These are phyloP conservation scores for Lichtheimia hyalospora DNA, from an alignment of 371 early-diverging fungal species.

Conservation along the genomic window DNA sequence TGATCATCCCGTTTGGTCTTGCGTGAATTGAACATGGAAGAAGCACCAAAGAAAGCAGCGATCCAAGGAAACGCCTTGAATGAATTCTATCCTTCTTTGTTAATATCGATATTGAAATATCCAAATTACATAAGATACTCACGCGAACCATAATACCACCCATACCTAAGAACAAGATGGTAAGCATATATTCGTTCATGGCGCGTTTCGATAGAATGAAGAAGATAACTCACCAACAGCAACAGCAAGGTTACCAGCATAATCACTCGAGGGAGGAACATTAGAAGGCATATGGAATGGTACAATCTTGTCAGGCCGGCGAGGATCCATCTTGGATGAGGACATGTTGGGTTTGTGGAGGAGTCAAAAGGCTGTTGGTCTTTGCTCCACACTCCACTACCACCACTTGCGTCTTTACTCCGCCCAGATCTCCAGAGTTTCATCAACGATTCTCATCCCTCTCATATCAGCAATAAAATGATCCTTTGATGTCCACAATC, in stretches of 20 bases:
- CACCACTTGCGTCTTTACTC: no score
- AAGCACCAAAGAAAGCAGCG: conserved; percentile 42
- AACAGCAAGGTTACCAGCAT: conserved; percentile 33
- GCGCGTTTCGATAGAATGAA: not conserved
- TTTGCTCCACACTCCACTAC: no score
- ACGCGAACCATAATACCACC: conserved; percentile 45
- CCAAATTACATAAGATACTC: conserved; percentile 7
- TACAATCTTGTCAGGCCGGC: conserved; percentile 38
- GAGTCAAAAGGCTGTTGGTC: no score
- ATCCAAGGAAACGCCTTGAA: conserved; percentile 44
- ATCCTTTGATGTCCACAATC: no score
- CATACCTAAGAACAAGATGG: conserved; percentile 30
- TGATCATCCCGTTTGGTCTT: conserved; percentile 34
- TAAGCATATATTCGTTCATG: not conserved
- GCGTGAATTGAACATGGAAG: conserved; percentile 37
- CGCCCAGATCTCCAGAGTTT: no score
- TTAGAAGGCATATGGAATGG: conserved; percentile 41
- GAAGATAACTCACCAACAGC: conserved; percentile 29
- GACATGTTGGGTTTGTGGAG: conserved; percentile 21
- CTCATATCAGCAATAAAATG: not conserved
- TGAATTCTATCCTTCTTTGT: conserved; percentile 22
- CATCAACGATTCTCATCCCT: no score
- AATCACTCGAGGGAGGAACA: conserved; percentile 27
- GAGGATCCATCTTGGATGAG: conserved; percentile 44
- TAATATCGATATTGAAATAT: not conserved